These are phyloP conservation scores for Aspergillus flavus DNA, from an alignment of 2,329 filamentous ascomycete genomes.

Conservation along the genomic window DNA sequence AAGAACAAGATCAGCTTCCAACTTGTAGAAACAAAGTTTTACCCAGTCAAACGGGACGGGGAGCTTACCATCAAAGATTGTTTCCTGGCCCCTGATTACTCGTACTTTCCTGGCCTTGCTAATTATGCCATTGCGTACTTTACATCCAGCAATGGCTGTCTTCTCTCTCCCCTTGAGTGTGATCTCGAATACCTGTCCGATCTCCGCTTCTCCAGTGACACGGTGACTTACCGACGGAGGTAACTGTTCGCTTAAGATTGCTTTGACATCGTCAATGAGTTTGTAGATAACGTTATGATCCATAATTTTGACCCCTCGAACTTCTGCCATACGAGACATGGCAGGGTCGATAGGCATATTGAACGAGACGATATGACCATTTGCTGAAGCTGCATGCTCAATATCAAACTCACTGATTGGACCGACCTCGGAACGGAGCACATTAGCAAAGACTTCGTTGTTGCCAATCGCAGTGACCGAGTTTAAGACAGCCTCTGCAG, in stretches of 20 bases:
- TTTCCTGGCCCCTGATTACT: conserved; percentile 70
- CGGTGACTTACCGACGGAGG: conserved; percentile 66
- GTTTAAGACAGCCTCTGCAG: conserved; percentile 84
- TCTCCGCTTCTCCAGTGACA: conserved; percentile 85
- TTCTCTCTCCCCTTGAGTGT: conserved; percentile 71
- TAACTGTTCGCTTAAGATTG: conserved; percentile 69
- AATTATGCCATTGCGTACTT: conserved; percentile 78
- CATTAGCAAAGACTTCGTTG: conserved; percentile 75
- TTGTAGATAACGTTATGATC: conserved; percentile 72
- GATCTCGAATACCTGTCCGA: conserved; percentile 81
- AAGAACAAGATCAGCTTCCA: conserved; percentile 13
- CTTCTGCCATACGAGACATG: conserved; percentile 70
- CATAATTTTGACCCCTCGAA: conserved; percentile 73
- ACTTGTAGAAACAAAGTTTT: conserved; percentile 4
- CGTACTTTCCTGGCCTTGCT: conserved; percentile 66
- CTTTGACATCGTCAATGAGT: conserved; percentile 53
- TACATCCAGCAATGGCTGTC: conserved; percentile 82
- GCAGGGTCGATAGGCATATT: conserved; percentile 71
- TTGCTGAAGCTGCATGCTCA: conserved; percentile 78
- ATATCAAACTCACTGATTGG: conserved; percentile 83
- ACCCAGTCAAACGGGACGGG: not conserved
- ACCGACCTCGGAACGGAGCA: conserved; percentile 79
- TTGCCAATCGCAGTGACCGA: conserved; percentile 78
- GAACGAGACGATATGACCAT: conserved; percentile 81
- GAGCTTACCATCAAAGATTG: conserved; percentile 78